Conservation (phyloP, 75 land plant species). For the Gnetum montanum region DNA sequence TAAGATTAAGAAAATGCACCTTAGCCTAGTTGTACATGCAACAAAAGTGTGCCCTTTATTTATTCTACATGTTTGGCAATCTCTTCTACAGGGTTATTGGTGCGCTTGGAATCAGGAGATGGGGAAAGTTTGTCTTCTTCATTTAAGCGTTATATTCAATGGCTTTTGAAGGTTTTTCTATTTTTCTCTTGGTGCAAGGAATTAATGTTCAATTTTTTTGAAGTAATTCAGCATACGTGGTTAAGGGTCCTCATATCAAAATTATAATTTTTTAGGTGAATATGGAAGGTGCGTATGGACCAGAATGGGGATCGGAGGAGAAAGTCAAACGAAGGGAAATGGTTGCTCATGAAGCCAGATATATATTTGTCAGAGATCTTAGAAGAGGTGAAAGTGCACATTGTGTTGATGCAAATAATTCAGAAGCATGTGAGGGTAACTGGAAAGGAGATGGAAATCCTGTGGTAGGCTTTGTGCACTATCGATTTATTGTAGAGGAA, state of each 20-base stretch:
- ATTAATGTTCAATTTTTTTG: not conserved
- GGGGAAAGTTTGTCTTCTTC: slow-evolving; percentile 59
- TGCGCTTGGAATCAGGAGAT: slow-evolving; percentile 50
- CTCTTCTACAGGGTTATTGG: slow-evolving; percentile 45
- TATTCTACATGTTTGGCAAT: too few species aligned
- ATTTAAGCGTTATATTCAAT: slow-evolving; percentile 57
- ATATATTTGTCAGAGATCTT: slow-evolving; percentile 49
- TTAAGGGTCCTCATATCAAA: not conserved
- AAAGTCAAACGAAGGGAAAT: slow-evolving; percentile 88
- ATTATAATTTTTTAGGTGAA: too few species aligned
- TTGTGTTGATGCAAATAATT: not conserved
- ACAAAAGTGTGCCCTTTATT: too few species aligned
- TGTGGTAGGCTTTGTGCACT: slow-evolving; percentile 89
- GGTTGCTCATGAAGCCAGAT: slow-evolving; percentile 76
- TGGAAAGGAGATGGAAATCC: slow-evolving; percentile 34
- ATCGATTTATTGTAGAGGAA: slow-evolving; percentile 80
- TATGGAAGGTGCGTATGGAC: slow-evolving; percentile 84
- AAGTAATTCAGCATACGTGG: slow-evolving; percentile 1
- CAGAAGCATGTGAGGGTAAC: slow-evolving; percentile 1
- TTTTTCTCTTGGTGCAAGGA: too few species aligned
- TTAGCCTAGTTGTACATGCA: too few species aligned
- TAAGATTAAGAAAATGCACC: too few species aligned
- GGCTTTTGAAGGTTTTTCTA: slow-evolving; percentile 59
- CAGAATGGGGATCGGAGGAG: slow-evolving; percentile 82
- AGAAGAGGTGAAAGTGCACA: slow-evolving; percentile 4